Conservation (phyloP, 148 eudicot genomes). For the Rhododendron griersonianum region DNA sequence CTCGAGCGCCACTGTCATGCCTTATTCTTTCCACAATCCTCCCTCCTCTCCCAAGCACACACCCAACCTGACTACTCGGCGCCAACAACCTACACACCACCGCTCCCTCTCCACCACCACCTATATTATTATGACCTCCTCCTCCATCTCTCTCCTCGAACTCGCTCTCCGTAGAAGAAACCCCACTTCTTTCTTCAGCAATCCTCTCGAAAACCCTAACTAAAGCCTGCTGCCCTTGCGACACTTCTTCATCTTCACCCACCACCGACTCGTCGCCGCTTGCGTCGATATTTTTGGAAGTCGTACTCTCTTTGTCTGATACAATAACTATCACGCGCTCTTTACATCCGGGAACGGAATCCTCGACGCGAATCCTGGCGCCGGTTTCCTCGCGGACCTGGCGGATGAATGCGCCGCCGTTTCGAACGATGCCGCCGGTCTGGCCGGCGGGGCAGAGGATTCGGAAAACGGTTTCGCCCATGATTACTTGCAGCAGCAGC, state of each 20-base stretch:
- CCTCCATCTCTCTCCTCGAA: neutral
- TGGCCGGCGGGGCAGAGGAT: conserved; percentile 43
- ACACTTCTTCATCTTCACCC: neutral
- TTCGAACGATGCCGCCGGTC: conserved; percentile 47
- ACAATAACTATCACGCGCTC: conserved; percentile 42
- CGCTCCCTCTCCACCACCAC: conserved; percentile 14
- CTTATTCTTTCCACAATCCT: conserved; percentile 43
- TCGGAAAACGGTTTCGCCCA: conserved; percentile 34
- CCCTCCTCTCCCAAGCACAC: conserved; percentile 42
- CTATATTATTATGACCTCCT: neutral
- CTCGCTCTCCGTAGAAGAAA: conserved; percentile 3
- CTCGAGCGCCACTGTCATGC: conserved; percentile 38
- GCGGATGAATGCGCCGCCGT: conserved; percentile 43
- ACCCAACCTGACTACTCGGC: conserved; percentile 31
- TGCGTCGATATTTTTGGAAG: neutral
- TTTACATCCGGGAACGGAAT: conserved; percentile 27
- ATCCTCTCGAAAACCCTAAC: conserved; percentile 47
- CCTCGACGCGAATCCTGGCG: conserved; percentile 49
- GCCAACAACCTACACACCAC: conserved; percentile 40
- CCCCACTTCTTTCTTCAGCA: conserved; percentile 32
- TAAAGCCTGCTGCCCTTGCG: conserved; percentile 40
- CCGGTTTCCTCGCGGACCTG: conserved; percentile 52
- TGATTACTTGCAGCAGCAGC: neutral
- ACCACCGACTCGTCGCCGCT: neutral
- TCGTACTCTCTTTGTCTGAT: conserved; percentile 9